These are phyloP conservation scores for Candolleomyces eurysporus DNA, from an alignment of 768 basidiomycete species.

Conservation along the genomic window DNA sequence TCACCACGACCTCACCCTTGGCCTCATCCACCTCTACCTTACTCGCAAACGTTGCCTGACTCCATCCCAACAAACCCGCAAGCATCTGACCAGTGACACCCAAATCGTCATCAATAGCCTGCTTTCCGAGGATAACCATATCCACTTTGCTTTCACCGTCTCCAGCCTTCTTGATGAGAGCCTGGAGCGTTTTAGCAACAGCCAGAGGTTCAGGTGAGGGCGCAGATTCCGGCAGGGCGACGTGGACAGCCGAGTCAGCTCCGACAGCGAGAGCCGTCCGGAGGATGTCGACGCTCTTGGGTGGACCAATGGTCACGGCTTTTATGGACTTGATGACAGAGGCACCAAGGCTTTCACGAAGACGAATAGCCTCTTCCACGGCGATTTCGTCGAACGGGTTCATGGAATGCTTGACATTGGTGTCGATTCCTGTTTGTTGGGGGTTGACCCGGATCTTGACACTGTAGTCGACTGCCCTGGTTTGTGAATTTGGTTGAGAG, in stretches of 20 bases:
- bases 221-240: slow-evolving; percentile 74
- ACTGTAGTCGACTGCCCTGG: slow-evolving; percentile 91
- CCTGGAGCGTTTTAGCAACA: slow-evolving; percentile 82
- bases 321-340: slow-evolving; percentile 76
- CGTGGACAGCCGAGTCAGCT: slow-evolving; percentile 88
- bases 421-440: slow-evolving; percentile 92
- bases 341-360: slow-evolving; percentile 83
- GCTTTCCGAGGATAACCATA: slow-evolving; percentile 94
- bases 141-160: slow-evolving; percentile 55
- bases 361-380: slow-evolving; percentile 93
- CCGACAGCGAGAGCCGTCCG: slow-evolving; percentile 98
- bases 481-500: background rate
- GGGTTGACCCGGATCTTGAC: slow-evolving; percentile 98
- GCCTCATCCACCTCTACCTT: slow-evolving; percentile 70
- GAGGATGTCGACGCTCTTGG: slow-evolving; percentile 86
- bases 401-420: slow-evolving; percentile 99
- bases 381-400: slow-evolving; percentile 99
- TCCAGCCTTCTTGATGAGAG: slow-evolving; percentile 63
- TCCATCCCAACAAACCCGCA: slow-evolving; percentile 87
- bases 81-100: slow-evolving; percentile 98
- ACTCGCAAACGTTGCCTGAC: slow-evolving; percentile 94
- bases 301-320: slow-evolving; percentile 90
- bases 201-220: slow-evolving; percentile 86
- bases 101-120: slow-evolving; percentile 96
- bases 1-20: slow-evolving; percentile 66